phyloP scores from a whole-genome alignment of 768 basidiomycete genomes.

The Termitomyces sp. region DNA sequence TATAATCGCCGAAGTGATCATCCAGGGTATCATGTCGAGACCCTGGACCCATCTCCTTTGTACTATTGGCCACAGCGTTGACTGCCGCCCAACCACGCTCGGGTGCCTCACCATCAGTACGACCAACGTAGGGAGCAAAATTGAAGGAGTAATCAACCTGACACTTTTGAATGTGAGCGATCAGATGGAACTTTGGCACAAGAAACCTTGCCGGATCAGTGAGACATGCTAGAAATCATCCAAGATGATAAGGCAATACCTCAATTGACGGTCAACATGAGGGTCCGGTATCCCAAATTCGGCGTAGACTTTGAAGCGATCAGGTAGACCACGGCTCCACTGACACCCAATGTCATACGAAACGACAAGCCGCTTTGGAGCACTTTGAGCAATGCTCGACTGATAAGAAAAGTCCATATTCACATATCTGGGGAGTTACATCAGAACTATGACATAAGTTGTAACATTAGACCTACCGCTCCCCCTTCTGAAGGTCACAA shows the following conservation, averaged over 20 bases:
- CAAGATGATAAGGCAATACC: neutral
- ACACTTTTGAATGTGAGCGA: constrained; percentile 24
- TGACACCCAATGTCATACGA: too few relatives aligned
- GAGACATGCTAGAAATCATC: neutral
- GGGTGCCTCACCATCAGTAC: constrained; percentile 34
- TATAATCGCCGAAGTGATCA: constrained; percentile 19
- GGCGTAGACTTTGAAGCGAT: too few relatives aligned
- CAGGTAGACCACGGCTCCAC: too few relatives aligned
- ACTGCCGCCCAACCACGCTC: constrained; percentile 31
- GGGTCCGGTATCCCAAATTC: constrained; percentile 6
- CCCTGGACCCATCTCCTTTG: constrained; percentile 36
- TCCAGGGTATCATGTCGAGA: constrained; percentile 26
- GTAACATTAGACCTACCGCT: constrained; percentile 26
- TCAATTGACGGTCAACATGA: neutral
- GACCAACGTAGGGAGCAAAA: neutral
- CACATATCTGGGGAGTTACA: constrained; percentile 7
- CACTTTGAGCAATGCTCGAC: too few relatives aligned
- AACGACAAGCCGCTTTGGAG: too few relatives aligned
- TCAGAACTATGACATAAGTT: constrained; percentile 15
- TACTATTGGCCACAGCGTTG: constrained; percentile 27
- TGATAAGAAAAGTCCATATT: too few relatives aligned
- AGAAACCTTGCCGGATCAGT: constrained; percentile 10
- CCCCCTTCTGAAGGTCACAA: too few relatives aligned
- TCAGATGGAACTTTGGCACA: constrained; percentile 28
- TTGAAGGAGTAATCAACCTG: constrained; percentile 23